Percentiles rank a stretch among this genome's conserved stretches.
phyloP scores from a whole-genome alignment of 768 basidiomycete species.

The Boletus pseudopeckii region DNA sequence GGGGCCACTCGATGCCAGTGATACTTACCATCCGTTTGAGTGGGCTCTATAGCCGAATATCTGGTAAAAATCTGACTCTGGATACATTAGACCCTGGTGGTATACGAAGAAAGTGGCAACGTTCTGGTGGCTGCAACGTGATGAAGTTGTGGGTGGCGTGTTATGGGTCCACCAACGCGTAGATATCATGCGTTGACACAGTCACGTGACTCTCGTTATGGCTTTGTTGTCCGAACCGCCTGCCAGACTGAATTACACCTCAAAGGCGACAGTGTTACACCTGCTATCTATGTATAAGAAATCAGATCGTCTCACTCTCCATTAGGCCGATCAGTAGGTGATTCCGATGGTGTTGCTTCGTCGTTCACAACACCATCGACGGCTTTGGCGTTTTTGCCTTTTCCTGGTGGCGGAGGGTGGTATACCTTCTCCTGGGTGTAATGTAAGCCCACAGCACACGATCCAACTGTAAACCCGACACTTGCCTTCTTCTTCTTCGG shows the following conservation, averaged over 20 bases:
- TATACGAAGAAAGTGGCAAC: no score
- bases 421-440: slow-evolving; percentile 66
- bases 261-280: not conserved
- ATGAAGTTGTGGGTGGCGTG: not conserved
- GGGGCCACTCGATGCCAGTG: not conserved
- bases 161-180: not conserved
- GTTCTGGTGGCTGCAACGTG: not conserved
- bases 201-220: slow-evolving; percentile 1
- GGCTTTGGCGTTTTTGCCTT: slow-evolving; percentile 50
- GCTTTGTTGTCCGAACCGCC: no score
- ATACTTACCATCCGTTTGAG: slow-evolving; percentile 25
- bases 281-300: not conserved
- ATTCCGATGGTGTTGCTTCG: not conserved
- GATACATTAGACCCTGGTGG: slow-evolving; percentile 4
- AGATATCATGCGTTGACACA: not conserved
- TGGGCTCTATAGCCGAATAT: slow-evolving; percentile 28
- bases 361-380: slow-evolving; percentile 5
- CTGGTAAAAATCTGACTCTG: slow-evolving; percentile 26
- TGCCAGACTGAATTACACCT: no score
- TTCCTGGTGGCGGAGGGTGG: slow-evolving; percentile 80
- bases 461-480: not conserved
- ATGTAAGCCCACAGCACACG: not conserved
- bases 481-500: slow-evolving; percentile 60
- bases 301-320: slow-evolving; percentile 4
- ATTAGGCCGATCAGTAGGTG: not conserved